phyloP scores from a whole-genome alignment of 2,329 filamentous ascomycete species.

The Cadophora sp. region DNA sequence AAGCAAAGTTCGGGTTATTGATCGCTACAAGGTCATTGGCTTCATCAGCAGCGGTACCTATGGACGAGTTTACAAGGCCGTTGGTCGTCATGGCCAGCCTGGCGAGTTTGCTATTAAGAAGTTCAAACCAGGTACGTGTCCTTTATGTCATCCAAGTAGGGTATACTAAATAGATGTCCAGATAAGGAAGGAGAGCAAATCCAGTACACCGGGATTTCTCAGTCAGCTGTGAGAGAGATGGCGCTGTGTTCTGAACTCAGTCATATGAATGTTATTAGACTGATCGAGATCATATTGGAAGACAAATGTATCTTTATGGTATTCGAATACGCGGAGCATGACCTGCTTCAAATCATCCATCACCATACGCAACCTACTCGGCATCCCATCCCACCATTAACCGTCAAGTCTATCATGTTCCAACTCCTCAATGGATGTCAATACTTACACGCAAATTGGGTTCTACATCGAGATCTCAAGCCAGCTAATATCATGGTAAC shows the following conservation, averaged over 20 bases:
- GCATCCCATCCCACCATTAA: conserved; percentile 85
- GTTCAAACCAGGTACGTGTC: conserved; percentile 54
- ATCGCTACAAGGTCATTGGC: conserved; percentile 94
- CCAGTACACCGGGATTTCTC: conserved; percentile 96
- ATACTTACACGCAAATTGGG: conserved; percentile 96
- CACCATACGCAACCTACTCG: conserved; percentile 89
- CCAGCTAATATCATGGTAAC: conserved; percentile 99
- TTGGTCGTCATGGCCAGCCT: conserved; percentile 73
- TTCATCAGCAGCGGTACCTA: conserved; percentile 99
- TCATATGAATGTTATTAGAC: conserved; percentile 87
- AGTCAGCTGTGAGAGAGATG: conserved; percentile 97
- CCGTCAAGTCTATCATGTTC: conserved; percentile 93
- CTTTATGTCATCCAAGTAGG: background rate
- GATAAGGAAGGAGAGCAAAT: conserved; percentile 97
- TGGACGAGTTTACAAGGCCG: conserved; percentile 95
- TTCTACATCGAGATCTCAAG: conserved; percentile 95
- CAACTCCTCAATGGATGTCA: conserved; percentile 94
- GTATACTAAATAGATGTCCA: conserved; percentile 23
- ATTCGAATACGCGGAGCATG: conserved; percentile 98
- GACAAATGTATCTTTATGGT: conserved; percentile 99
- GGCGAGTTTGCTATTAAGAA: conserved; percentile 99
- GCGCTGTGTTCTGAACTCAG: conserved; percentile 90
- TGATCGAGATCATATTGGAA: conserved; percentile 95
- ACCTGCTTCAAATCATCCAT: conserved; percentile 96
- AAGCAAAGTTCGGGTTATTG: conserved; percentile 85